These are phyloP conservation scores for Zelopaecilomyces penicillatus DNA, from an alignment of 2,329 filamentous ascomycete species.

Conservation along the genomic window DNA sequence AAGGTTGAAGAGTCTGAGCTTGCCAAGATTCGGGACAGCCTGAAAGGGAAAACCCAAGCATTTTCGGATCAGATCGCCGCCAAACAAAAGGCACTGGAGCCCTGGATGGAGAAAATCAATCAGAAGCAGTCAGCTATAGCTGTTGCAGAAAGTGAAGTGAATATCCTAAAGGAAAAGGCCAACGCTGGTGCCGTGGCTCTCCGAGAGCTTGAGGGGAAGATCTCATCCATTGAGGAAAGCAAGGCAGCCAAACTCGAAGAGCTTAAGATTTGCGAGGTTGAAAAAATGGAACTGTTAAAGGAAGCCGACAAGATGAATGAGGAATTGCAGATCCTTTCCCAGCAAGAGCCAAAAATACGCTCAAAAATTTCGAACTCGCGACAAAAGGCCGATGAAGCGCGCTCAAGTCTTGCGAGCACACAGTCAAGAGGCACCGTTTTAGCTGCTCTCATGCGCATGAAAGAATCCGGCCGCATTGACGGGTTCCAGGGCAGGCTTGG, in stretches of 20 bases:
- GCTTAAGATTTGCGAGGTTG: conserved; percentile 64
- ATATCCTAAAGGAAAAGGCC: conserved; percentile 82
- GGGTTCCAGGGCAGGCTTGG: conserved; percentile 94
- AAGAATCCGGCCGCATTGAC: conserved; percentile 91
- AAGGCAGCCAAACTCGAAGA: conserved; percentile 63
- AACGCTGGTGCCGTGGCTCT: conserved; percentile 80
- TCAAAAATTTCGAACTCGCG: conserved; percentile 80
- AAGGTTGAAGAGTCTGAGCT: conserved; percentile 75
- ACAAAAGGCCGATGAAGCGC: conserved; percentile 93
- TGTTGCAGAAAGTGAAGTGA: conserved; percentile 87
- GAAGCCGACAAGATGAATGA: conserved; percentile 64
- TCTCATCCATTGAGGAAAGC: conserved; percentile 62
- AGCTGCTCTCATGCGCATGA: conserved; percentile 84
- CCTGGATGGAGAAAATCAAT: conserved; percentile 95
- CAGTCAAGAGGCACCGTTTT: conserved; percentile 92
- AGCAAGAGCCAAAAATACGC: conserved; percentile 74
- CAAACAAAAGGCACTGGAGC: conserved; percentile 91
- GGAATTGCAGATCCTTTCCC: conserved; percentile 62
- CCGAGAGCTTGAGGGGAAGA: conserved; percentile 74
- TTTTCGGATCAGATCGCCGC: conserved; percentile 86
- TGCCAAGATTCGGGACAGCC: conserved; percentile 67
- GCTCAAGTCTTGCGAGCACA: conserved; percentile 78
- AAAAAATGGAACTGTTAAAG: conserved; percentile 64
- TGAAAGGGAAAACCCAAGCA: conserved; percentile 93
- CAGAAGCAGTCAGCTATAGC: conserved; percentile 91